Percentiles rank a stretch among this genome's conserved stretches.
Conservation (phyloP, 2,329 filamentous ascomycete species). For the Claviceps digitariae region DNA sequence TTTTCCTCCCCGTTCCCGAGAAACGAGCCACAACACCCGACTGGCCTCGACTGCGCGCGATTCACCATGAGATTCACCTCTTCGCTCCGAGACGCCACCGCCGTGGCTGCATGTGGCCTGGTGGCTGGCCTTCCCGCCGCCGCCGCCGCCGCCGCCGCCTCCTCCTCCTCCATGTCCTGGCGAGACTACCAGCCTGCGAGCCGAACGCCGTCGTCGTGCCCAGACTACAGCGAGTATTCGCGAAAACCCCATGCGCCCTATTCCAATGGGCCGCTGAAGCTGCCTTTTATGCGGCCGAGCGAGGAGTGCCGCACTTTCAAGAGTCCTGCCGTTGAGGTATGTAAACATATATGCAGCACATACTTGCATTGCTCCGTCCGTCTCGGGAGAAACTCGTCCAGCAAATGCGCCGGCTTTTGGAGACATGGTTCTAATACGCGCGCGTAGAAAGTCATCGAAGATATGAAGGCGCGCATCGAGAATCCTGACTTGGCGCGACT, state of each 20-base stretch:
- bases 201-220: slow-evolving; percentile 12
- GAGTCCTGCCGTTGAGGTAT: slow-evolving; percentile 15
- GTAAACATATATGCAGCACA: too few species aligned
- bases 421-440: background rate
- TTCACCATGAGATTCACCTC: background rate
- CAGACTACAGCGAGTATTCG: slow-evolving; percentile 13
- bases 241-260: slow-evolving; percentile 11
- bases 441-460: slow-evolving; percentile 13
- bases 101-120: background rate
- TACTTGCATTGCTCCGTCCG: slow-evolving; percentile 1
- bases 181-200: background rate
- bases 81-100: background rate
- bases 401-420: too few species aligned
- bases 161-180: background rate
- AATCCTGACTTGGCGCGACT: slow-evolving; percentile 58
- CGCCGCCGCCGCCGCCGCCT: background rate
- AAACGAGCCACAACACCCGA: too few species aligned
- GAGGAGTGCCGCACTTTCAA: slow-evolving; percentile 15
- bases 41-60: too few species aligned
- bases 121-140: background rate
- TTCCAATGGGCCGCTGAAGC: slow-evolving; percentile 10
- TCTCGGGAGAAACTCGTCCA: too few species aligned
- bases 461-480: slow-evolving; percentile 26
- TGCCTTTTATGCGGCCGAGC: slow-evolving; percentile 16
- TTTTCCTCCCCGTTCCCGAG: too few species aligned